Evolutionary conservation across 352 stramenopile genomes (phyloP), one percentile per base, ranked within the genome.

Genomic region (Phytophthora kernoviae): DNA sequence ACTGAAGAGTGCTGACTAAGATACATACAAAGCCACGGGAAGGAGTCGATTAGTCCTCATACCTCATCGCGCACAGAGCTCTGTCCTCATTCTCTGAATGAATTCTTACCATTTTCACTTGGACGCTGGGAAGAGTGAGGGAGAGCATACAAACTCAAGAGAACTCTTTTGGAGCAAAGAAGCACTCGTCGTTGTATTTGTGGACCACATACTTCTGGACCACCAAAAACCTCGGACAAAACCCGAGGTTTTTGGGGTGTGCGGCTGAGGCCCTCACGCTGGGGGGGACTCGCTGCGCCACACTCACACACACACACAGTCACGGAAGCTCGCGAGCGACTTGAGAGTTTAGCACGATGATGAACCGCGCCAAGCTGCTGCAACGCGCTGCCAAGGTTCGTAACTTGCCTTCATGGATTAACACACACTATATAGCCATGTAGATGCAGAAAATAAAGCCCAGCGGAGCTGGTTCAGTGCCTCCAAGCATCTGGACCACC

Each of bases 1-100:
- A 58, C 97, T 97, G 69, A 99, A 99, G 32, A 99, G 93, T 18
- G 96, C 97, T 32, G 94, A 98, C 96, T 97, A 44, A 32, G 63
- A 21, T 0, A 24, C 42, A 68, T 36, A 62, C 17, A 68, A 17
- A 56, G 6, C 10, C 24, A n/a, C n/a, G n/a, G 4, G 53, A 11
- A 8, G 12, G 5, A 10, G 22, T 20, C 10, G 8, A 12, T 48
- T 27, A 32, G 15, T 43, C 15, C 17, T 47, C 15, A 39, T 27
- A 20, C 18, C 27, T 41, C 26, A n/a, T 6, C 21, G 42, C 36
- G 26, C 9, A 27, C 9, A 32, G 42, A 24, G 21, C 1, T 21
- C 36, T n/a, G 36, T 15, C 18, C 6, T 27, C 42, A 26, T 32
- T 3, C 32, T 22, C n/a, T 26, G 21, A 26, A 37, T 6, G 15